Conservation (phyloP, 148 eudicot genomes). For the Spergularia bocconei region DNA sequence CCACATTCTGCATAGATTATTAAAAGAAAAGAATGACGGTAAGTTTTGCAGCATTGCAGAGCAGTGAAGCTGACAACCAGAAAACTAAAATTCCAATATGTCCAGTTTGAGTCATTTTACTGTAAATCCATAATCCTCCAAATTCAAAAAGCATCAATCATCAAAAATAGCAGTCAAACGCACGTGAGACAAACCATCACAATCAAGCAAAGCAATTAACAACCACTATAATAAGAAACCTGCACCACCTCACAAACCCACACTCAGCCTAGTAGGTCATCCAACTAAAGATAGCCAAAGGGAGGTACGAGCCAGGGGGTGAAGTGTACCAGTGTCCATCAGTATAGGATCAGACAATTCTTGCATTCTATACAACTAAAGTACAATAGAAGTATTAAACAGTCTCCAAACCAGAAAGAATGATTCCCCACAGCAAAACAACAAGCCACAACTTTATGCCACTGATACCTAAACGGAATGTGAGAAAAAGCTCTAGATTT, state of each 20-base stretch:
- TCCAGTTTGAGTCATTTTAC: neutral
- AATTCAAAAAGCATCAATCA: neutral
- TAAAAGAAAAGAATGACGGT: neutral
- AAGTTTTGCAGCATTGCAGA: neutral
- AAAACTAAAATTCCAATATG: neutral
- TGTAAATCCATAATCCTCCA: neutral
- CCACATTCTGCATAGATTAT: conserved; percentile 44
- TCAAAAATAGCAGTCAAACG: neutral
- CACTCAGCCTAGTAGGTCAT: too few relatives aligned
- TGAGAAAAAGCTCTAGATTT: neutral
- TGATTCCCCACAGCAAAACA: neutral
- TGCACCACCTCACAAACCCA: too few relatives aligned
- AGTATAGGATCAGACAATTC: too few relatives aligned
- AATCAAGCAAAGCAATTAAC: too few relatives aligned
- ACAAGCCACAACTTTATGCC: neutral
- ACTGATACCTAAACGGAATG: neutral
- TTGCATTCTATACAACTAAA: too few relatives aligned
- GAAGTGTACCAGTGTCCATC: too few relatives aligned
- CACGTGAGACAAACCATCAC: neutral
- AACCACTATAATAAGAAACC: too few relatives aligned
- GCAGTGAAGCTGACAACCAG: neutral
- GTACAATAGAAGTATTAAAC: neutral
- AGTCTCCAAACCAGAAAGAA: neutral
- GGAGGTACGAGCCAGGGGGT: too few relatives aligned
- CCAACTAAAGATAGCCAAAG: too few relatives aligned